phyloP scores from a whole-genome alignment of 1,284 basidiomycete species.

The Xerocomus subilludens region DNA sequence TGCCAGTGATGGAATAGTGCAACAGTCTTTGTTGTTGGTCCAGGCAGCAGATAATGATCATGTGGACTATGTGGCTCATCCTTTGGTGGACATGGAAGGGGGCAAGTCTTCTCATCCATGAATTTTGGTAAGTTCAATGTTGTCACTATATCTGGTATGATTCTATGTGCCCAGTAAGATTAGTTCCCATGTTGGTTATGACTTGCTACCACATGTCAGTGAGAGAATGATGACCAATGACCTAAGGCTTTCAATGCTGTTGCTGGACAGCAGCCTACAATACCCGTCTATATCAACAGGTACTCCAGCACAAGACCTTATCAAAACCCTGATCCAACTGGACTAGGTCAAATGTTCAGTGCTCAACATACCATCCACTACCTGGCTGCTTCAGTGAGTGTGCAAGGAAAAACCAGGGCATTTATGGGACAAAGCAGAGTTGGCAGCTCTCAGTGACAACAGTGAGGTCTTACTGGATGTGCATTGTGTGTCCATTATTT shows the following conservation, averaged over 20 bases:
- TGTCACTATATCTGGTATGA: slow-evolving; percentile 33
- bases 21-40: slow-evolving; percentile 58
- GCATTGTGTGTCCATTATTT: slow-evolving; percentile 8
- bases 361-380: slow-evolving; percentile 65
- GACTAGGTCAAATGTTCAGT: slow-evolving; percentile 66
- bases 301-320: slow-evolving; percentile 69
- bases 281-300: slow-evolving; percentile 68
- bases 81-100: slow-evolving; percentile 77
- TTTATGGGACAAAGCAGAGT: slow-evolving; percentile 75
- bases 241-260: slow-evolving; percentile 69
- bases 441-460: slow-evolving; percentile 70
- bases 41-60: slow-evolving; percentile 69
- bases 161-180: slow-evolving; percentile 11
- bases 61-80: slow-evolving; percentile 84
- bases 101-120: slow-evolving; percentile 54
- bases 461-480: slow-evolving; percentile 59
- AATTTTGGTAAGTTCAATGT: slow-evolving; percentile 14
- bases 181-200: too few species aligned
- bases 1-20: slow-evolving; percentile 65
- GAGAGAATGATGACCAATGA: slow-evolving; percentile 47
- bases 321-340: slow-evolving; percentile 61
- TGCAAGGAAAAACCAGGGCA: slow-evolving; percentile 68
- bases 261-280: slow-evolving; percentile 69
- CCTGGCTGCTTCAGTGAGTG: slow-evolving; percentile 76
- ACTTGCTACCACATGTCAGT: slow-evolving; percentile 17